Conservation (phyloP, 768 basidiomycete genomes). For the Termitomyces sp. region DNA sequence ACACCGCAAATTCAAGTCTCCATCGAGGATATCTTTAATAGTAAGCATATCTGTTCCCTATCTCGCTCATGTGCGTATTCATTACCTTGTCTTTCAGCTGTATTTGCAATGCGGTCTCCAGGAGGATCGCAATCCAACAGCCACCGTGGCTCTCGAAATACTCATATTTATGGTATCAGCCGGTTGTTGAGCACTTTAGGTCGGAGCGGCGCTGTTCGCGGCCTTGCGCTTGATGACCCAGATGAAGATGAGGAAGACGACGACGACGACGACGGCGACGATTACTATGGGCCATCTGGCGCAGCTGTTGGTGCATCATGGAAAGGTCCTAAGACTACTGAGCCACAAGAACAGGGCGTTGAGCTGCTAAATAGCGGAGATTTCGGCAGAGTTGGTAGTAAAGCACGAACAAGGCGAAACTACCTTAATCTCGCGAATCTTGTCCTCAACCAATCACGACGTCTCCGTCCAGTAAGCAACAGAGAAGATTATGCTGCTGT, state of each 20-base stretch:
- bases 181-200: slow-evolving; percentile 19
- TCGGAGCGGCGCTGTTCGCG: background rate
- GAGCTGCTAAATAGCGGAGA: slow-evolving; percentile 71
- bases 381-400: slow-evolving; percentile 63
- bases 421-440: slow-evolving; percentile 43
- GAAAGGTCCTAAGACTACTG: slow-evolving; percentile 31
- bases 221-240: background rate
- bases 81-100: slow-evolving; percentile 16
- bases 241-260: slow-evolving; percentile 17
- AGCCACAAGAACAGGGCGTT: slow-evolving; percentile 61
- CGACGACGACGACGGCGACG: slow-evolving; percentile 28
- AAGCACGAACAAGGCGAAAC: slow-evolving; percentile 37
- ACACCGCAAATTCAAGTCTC: slow-evolving; percentile 2
- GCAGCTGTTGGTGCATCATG: slow-evolving; percentile 13
- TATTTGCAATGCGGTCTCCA: slow-evolving; percentile 27
- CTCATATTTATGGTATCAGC: slow-evolving; percentile 23
- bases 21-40: slow-evolving; percentile 22
- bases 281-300: slow-evolving; percentile 30
- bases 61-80: background rate
- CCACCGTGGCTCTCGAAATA: slow-evolving; percentile 5
- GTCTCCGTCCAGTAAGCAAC: slow-evolving; percentile 27
- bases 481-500: slow-evolving; percentile 58
- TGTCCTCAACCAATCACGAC: slow-evolving; percentile 37
- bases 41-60: slow-evolving; percentile 14
- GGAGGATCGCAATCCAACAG: slow-evolving; percentile 13